Percentiles rank a stretch among this genome's conserved stretches.
phyloP scores from a whole-genome alignment of 2,329 filamentous ascomycete species.

The Trichoderma sp. region DNA sequence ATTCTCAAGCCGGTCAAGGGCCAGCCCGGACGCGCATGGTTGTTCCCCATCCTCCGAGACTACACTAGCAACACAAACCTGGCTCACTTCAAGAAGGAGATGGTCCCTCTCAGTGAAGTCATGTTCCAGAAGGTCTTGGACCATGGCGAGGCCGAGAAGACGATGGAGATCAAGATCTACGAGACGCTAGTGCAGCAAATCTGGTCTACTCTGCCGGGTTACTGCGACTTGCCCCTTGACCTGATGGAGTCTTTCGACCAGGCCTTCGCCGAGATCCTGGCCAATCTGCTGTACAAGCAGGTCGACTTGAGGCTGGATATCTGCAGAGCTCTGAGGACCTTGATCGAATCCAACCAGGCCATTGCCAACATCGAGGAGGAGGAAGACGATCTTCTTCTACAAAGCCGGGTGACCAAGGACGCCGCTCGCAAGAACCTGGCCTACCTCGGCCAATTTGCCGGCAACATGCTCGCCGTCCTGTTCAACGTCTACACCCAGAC shows the following conservation, averaged over 20 bases:
- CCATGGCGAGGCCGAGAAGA: constrained; percentile 80
- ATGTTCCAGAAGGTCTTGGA: constrained; percentile 90
- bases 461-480: constrained; percentile 91
- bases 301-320: constrained; percentile 83
- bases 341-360: constrained; percentile 90
- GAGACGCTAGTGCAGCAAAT: constrained; percentile 95
- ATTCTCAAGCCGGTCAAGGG: constrained; percentile 74
- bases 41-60: constrained; percentile 88
- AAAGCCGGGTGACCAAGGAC: constrained; percentile 74
- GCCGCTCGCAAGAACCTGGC: constrained; percentile 77
- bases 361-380: constrained; percentile 73
- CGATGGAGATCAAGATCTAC: constrained; percentile 96
- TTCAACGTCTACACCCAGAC: constrained; percentile 99
- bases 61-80: constrained; percentile 87
- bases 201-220: constrained; percentile 91
- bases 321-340: constrained; percentile 79
- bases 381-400: constrained; percentile 71
- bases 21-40: constrained; percentile 87
- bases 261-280: constrained; percentile 82
- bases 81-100: constrained; percentile 79
- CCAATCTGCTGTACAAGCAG: constrained; percentile 91
- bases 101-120: constrained; percentile 84
- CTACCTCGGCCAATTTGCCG: constrained; percentile 77
- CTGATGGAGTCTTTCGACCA: constrained; percentile 78
- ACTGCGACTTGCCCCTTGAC: constrained; percentile 90